Percentiles rank a stretch among this genome's conserved stretches.
These are phyloP conservation scores for Psilocybe subaeruginosa DNA, from an alignment of 768 basidiomycete genomes.

Conservation along the genomic window DNA sequence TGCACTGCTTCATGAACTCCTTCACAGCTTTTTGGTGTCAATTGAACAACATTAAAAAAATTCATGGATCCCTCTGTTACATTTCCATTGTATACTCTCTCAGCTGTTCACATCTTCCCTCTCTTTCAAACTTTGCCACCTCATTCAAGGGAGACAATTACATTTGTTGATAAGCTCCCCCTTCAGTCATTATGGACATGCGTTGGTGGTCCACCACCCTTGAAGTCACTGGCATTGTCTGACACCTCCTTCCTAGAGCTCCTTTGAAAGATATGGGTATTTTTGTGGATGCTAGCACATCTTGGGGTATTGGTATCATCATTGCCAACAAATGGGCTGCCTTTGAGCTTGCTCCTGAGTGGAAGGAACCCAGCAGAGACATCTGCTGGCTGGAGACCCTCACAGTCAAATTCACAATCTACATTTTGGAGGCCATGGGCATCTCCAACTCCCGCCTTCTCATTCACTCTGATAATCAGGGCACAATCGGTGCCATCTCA, in stretches of 20 bases:
- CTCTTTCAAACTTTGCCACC: slow-evolving; percentile 26
- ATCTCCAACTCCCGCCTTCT: not conserved
- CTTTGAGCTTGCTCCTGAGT: not conserved
- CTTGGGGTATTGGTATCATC: not conserved
- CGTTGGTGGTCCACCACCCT: slow-evolving; percentile 29
- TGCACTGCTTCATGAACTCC: too few relatives aligned
- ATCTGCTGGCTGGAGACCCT: not conserved
- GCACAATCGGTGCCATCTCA: not conserved
- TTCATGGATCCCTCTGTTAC: slow-evolving; percentile 35
- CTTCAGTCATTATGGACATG: slow-evolving; percentile 19
- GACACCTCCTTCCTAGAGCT: slow-evolving; percentile 14
- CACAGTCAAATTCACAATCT: not conserved
- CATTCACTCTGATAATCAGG: not conserved
- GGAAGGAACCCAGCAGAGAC: not conserved
- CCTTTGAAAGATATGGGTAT: slow-evolving; percentile 24
- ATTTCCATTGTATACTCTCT: slow-evolving; percentile 29
- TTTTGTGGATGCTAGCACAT: not conserved
- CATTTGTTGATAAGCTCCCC: slow-evolving; percentile 1
- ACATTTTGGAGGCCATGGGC: not conserved
- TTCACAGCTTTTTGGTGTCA: slow-evolving; percentile 5
- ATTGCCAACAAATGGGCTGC: not conserved
- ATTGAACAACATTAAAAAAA: slow-evolving; percentile 23
- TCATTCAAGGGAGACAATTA: slow-evolving; percentile 19
- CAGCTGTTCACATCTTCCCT: slow-evolving; percentile 23
- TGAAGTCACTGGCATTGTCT: not conserved